Percentiles rank a stretch among this genome's conserved stretches.
Conservation (phyloP, 768 basidiomycete species). For the Megacollybia marginata region DNA sequence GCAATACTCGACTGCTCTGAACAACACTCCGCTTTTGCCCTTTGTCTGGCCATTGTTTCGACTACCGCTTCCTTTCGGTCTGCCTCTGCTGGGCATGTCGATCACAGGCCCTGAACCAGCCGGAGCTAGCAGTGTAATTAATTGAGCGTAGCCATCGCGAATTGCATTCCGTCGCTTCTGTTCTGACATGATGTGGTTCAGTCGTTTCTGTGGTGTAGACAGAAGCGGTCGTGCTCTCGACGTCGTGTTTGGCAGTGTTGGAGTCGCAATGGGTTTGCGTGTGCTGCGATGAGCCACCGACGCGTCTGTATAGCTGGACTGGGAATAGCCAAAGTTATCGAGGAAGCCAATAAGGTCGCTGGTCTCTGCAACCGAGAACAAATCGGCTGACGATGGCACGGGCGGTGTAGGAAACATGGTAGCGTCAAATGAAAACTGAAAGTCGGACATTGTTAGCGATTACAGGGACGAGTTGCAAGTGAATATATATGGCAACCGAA, state of each 20-base stretch:
- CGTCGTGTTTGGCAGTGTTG: no score
- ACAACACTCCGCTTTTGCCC: conserved; percentile 85
- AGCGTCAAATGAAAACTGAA: conserved; percentile 67
- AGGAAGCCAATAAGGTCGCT: conserved; percentile 76
- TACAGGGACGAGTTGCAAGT: neutral
- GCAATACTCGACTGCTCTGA: conserved; percentile 81
- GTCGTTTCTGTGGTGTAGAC: conserved; percentile 78
- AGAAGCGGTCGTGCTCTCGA: conserved; percentile 52
- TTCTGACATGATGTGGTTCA: conserved; percentile 93
- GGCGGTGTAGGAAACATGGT: conserved; percentile 59
- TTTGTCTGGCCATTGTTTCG: conserved; percentile 63
- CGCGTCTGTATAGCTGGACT: neutral
- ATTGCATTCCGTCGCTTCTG: conserved; percentile 92
- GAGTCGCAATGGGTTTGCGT: no score
- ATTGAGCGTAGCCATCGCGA: conserved; percentile 80
- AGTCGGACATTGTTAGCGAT: conserved; percentile 34
- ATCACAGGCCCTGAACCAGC: conserved; percentile 60
- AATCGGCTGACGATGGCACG: conserved; percentile 64
- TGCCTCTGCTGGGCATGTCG: conserved; percentile 68
- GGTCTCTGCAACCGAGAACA: conserved; percentile 74
- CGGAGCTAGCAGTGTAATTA: conserved; percentile 77
- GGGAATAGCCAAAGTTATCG: conserved; percentile 62
- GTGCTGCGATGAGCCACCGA: no score
- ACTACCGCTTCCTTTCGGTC: conserved; percentile 73
- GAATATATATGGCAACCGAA: no score